Evolutionary conservation across 352 stramenopile genomes (phyloP), one percentile per base, ranked within the genome.

Genomic region (Phytophthora foliorum): DNA sequence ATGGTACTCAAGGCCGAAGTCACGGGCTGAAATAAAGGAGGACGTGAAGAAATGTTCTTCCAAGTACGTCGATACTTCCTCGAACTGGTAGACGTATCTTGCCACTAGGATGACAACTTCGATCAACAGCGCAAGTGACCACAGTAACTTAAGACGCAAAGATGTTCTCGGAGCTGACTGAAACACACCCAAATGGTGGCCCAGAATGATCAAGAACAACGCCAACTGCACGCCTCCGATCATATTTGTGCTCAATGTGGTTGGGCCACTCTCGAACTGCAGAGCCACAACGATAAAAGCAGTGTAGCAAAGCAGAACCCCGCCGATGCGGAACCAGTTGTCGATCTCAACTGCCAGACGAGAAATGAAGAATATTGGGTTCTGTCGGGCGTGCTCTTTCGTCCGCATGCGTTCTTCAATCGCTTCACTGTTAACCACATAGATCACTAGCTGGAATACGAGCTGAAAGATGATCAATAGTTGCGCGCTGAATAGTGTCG

Each of bases 391-490:
- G 46, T 91, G 64, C 7, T 91, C 69, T 42, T 90, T 81, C 0
- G 80, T 92, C 22, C 71, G 67, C 21, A 92, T 73, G 0, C 84
- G 81, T 53, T 94, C 81, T 19, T 93, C 72, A 38, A 91, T 92
- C 1, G 75, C 84, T 21, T 91, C 73, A 16, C 79, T 88, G 38
- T 92, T 94, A 0, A 80, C 72, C 14, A 92, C 82, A 44, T 96
- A 96, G 6, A 96, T 88, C 49, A 95, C 86, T 22, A 96, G 77
- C 68, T 96, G 89, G 42, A 94, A 92, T 10, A 96, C 84, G 13
- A 96, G 51, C 62, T 95, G 86, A 17, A 92, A 79, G 29, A 96
- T 95, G 49, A 96, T 93, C 9, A 94, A 55, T 25, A 96, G 76
- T 52, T 96, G 89, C 0, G 89, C 86, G 27, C 75, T 92, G 62